Base-by-base conservation (phyloP, 129 eudicot species). In the Pittosporum tobira region DNA sequence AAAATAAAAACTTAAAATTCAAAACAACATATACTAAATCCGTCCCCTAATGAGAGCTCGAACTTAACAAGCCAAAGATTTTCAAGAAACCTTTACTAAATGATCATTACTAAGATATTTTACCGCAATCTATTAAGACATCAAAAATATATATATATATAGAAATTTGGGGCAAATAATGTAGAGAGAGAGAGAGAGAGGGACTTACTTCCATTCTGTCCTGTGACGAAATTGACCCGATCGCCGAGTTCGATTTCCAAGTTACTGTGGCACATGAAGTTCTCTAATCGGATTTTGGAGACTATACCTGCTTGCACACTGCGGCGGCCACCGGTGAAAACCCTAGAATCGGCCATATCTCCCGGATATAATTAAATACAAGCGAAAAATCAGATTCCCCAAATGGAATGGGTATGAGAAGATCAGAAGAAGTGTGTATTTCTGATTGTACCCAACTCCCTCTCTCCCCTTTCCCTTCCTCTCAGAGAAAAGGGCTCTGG, bases 181-280 rank as follows among this genome's bases (percentile, higher is more conserved):
- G 46, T 10, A 40, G 65, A 55, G 51, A 37, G 51, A 57, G 47
- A 66, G 49, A 2, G 48, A 59, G 25, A 48, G 45, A 15, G 49
- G 37, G 6, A 50, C 95, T 57, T 68, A 91, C 98, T 91, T 59
- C 98, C 98, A 45, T 91, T 91, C 67, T 91, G 98, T 38, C 98
- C 98, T 0, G 98, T 91, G 75, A 91, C 79, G 74, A 91, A 91
- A 81, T 91, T 91, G 46, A 91, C 79, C 23, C 61, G 70, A 44
- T 81, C 87, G 23, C 80, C 88, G 49, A 91, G 58, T 23, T 86
- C 85, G 48, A 91, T 83, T 59, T 86, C 94, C 60, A 91, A 60
- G 60, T 72, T 80, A 51, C 71, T 74, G 64, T 91, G 98, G 43
- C 98, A 91, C 98, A 91, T 91, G 71, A 91, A 91, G 51, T 91